Conservation (phyloP, 2,329 filamentous ascomycete species). For the Talaromyces sp. region DNA sequence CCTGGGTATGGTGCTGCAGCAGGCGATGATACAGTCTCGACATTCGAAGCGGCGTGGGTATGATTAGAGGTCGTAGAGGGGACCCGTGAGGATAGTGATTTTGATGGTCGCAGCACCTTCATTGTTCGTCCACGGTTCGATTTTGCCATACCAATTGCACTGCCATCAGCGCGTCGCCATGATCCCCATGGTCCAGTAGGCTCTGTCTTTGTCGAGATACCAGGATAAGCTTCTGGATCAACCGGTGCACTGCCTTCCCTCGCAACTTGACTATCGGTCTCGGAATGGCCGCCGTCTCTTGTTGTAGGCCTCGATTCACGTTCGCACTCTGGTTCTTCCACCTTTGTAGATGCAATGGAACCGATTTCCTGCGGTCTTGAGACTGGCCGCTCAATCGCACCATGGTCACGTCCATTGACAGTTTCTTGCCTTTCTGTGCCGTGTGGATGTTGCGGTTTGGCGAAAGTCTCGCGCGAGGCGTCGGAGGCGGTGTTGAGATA, state of each 20-base stretch:
- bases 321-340: constrained; percentile 22
- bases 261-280: constrained; percentile 22
- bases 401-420: constrained; percentile 1
- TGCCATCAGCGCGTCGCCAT: constrained; percentile 57
- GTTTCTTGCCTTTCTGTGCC: constrained; percentile 22
- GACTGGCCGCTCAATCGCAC: constrained; percentile 29
- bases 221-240: constrained; percentile 11
- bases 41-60: constrained; percentile 13
- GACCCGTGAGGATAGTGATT: constrained; percentile 47
- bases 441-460: constrained; percentile 26
- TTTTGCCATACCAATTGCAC: constrained; percentile 56
- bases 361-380: constrained; percentile 29
- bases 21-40: constrained; percentile 18
- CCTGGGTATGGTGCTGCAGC: constrained; percentile 16
- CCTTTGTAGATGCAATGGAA: constrained; percentile 23
- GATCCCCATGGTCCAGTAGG: constrained; percentile 66
- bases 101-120: constrained; percentile 84
- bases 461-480: constrained; percentile 18
- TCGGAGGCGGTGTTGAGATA: constrained; percentile 63
- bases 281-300: constrained; percentile 17
- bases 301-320: constrained; percentile 24
- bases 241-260: constrained; percentile 23
- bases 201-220: constrained; percentile 31
- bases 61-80: constrained; percentile 10
- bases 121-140: constrained; percentile 66